Conservation (phyloP, 2,329 filamentous ascomycete genomes). For the Pseudophaeomoniella oleicola region DNA sequence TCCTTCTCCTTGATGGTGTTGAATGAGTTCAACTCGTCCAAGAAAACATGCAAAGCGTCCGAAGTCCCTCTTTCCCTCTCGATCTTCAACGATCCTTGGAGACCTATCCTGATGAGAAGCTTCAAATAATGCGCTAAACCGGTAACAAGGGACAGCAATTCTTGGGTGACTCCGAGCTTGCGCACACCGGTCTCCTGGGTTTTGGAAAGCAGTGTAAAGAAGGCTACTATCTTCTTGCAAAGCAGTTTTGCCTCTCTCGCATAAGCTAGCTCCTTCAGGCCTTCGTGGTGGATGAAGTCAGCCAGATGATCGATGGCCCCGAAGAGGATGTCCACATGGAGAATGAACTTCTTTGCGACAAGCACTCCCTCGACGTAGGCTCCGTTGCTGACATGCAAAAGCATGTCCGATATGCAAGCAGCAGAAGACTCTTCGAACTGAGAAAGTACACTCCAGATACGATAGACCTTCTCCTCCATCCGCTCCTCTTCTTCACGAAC, state of each 20-base stretch:
- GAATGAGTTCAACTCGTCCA: slow-evolving; percentile 72
- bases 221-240: slow-evolving; percentile 99
- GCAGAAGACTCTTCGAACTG: slow-evolving; percentile 96
- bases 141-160: slow-evolving; percentile 92
- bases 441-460: slow-evolving; percentile 94
- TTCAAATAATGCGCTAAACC: slow-evolving; percentile 95
- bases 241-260: slow-evolving; percentile 91
- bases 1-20: slow-evolving; percentile 63
- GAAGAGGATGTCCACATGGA: slow-evolving; percentile 88
- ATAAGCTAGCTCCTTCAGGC: slow-evolving; percentile 77
- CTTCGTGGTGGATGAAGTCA: slow-evolving; percentile 49
- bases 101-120: slow-evolving; percentile 87
- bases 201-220: slow-evolving; percentile 89
- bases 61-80: slow-evolving; percentile 67
- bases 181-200: slow-evolving; percentile 81
- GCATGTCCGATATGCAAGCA: slow-evolving; percentile 97
- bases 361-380: slow-evolving; percentile 90
- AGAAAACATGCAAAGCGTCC: slow-evolving; percentile 66
- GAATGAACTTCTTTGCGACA: slow-evolving; percentile 90
- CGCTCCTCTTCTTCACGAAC: slow-evolving; percentile 79
- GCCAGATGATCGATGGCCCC: slow-evolving; percentile 77
- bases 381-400: slow-evolving; percentile 94
- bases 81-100: slow-evolving; percentile 82
- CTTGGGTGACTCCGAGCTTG: slow-evolving; percentile 91
- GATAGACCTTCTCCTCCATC: slow-evolving; percentile 96